Base-by-base conservation (phyloP, 306 rosid genomes). In the Fragaria iinumae region DNA sequence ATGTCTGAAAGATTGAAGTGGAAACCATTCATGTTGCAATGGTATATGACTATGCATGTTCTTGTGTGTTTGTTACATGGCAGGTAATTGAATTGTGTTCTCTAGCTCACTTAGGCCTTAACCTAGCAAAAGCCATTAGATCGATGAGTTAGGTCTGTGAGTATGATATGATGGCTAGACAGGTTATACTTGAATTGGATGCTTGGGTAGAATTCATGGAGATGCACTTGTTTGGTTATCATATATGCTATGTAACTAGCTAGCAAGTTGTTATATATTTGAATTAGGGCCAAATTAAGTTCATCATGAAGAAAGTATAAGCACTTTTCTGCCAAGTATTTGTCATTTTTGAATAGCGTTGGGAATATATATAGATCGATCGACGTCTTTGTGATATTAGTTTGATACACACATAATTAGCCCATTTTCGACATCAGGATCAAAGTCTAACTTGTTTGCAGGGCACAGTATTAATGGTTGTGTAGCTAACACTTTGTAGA, bases 1-100 rank as follows among this genome's bases (percentile, higher is more conserved):
- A 56, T 66, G 72, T 53, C 64, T 8, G 27, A 52, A 67, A 74
- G 62, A 66, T 53, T 79, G 66, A 79, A 65, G 32, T 72, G 68
- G 73, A 72, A 27, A 52, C 4, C 49, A 41, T 60, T 23, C 34
- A 72, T 27, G 34, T 48, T 8, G 48, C 13, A 39, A 16, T 80
- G 34, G 20, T 41, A 32, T 25, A 38, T 47, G 16, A 47, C 50
- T 56, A 27, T 60, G 34, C 66, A 48, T 49, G 49, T 69, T 18
- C 57, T 43, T 23, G 10, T 13, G 27, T 34, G 45, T 65, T 38
- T 65, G 70, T 20, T 36, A 38, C 18, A 64, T 36, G 25, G 4
- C 34, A n/a, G 6, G 4, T 14, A 62, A 38, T 43, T 67, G 71
- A 44, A 6, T 68, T 12, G 23, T 43, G 43, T 29, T 64, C 20